Evolutionary conservation across 164 flowering plant species (phyloP).

Genomic region (Tetracentron sinense): DNA sequence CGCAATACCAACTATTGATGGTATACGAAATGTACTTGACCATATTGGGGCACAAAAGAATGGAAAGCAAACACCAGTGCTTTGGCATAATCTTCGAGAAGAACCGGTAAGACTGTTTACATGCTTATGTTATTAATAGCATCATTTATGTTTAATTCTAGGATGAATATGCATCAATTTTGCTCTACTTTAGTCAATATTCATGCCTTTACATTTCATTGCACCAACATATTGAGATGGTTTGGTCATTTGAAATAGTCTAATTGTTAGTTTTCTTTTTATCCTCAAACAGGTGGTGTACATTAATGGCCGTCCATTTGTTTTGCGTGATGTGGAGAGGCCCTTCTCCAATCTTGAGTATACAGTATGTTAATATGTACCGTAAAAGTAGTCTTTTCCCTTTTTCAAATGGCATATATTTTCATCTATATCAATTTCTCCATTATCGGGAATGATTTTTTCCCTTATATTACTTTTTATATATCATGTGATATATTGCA

Average conservation of each 20-base stretch:
- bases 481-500: neutral
- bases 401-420: neutral
- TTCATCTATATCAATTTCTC: neutral
- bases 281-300: constrained; percentile 64
- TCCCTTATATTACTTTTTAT: neutral
- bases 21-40: constrained; percentile 78
- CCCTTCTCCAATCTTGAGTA: constrained; percentile 96
- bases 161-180: neutral
- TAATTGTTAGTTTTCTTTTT: constrained; percentile 2
- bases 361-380: constrained; percentile 49
- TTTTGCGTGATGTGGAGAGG: constrained; percentile 89
- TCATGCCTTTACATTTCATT: no score
- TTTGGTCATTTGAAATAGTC: neutral
- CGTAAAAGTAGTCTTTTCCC: neutral
- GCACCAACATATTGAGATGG: neutral
- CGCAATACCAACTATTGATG: constrained; percentile 82
- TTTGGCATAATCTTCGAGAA: constrained; percentile 91
- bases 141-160: neutral
- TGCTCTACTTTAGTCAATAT: no score
- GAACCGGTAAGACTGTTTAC: constrained; percentile 60
- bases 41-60: constrained; percentile 69
- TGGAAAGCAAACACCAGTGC: constrained; percentile 54
- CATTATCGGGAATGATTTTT: neutral
- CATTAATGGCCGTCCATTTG: constrained; percentile 96
- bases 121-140: neutral